A percentile compares a stretch with the other conserved stretches of the same genome.
Conservation (phyloP, 306 rosid genomes). For the Citrullus amarus region DNA sequence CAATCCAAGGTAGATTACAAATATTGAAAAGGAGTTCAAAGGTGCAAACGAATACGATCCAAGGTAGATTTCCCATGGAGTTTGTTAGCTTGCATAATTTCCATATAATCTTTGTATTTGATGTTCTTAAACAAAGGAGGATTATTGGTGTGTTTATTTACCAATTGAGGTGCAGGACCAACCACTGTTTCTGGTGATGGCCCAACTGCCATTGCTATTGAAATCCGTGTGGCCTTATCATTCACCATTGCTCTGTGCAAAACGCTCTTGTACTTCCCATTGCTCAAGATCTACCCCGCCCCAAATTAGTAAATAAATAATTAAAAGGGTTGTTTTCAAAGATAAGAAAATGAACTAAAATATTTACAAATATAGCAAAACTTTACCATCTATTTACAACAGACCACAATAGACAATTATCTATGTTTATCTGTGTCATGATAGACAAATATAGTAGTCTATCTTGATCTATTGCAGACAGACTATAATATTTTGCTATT, state of each 20-base stretch:
- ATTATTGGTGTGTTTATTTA: not conserved
- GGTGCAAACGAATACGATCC: slow-evolving; percentile 26
- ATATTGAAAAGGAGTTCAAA: not conserved
- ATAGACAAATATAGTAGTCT: no score
- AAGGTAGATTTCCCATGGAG: slow-evolving; percentile 26
- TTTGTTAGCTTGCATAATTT: slow-evolving; percentile 25
- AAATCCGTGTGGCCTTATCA: slow-evolving; percentile 27
- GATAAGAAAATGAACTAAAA: no score
- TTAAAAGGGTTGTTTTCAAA: no score
- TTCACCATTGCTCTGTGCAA: slow-evolving; percentile 48
- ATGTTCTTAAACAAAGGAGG: slow-evolving; percentile 24
- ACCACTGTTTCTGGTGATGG: slow-evolving; percentile 26
- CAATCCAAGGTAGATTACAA: not conserved
- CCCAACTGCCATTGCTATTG: slow-evolving; percentile 36
- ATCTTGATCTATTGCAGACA: no score
- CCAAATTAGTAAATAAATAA: no score
- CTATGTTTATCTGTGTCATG: no score
- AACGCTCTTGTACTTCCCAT: slow-evolving; percentile 54
- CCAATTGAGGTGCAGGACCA: slow-evolving; percentile 23
- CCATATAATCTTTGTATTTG: slow-evolving; percentile 25
- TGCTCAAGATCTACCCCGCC: slow-evolving; percentile 27
- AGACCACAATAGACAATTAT: no score
- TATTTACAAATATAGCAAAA: no score
- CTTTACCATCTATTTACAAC: no score
- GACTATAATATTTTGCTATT: no score